Percentiles rank a stretch among this genome's conserved stretches.
phyloP scores from a whole-genome alignment of 2,329 filamentous ascomycete genomes.

The Fusarium sarcochroum region DNA sequence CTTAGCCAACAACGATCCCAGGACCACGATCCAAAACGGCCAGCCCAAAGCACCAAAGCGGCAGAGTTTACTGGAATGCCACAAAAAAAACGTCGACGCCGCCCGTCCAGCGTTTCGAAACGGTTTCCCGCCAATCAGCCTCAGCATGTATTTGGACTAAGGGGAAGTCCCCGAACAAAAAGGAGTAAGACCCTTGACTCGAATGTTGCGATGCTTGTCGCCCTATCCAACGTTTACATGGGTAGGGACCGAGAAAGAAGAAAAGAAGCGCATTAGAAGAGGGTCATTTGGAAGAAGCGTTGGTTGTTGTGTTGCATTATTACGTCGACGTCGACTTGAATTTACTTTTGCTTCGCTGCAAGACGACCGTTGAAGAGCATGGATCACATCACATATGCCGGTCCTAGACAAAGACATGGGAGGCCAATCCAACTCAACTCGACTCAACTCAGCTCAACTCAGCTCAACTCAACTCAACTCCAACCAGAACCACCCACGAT shows the following conservation, averaged over 20 bases:
- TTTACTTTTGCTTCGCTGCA: neutral
- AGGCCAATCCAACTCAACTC: slow-evolving; percentile 3
- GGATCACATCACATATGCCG: slow-evolving; percentile 20
- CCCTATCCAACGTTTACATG: slow-evolving; percentile 12
- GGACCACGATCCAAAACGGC: slow-evolving; percentile 8
- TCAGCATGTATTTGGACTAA: slow-evolving; percentile 12
- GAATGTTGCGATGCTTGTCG: slow-evolving; percentile 41
- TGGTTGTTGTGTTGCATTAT: slow-evolving; percentile 3
- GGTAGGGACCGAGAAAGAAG: slow-evolving; percentile 12
- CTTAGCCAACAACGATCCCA: slow-evolving; percentile 1
- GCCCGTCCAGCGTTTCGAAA: slow-evolving; percentile 47
- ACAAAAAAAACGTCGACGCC: slow-evolving; percentile 28
- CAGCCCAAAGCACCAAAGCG: slow-evolving; percentile 1
- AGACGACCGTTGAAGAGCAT: slow-evolving; percentile 14
- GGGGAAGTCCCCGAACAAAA: slow-evolving; percentile 11
- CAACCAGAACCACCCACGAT: slow-evolving; percentile 1
- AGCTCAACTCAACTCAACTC: neutral
- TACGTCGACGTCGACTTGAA: neutral
- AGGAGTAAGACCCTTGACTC: slow-evolving; percentile 32
- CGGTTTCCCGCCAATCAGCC: slow-evolving; percentile 47
- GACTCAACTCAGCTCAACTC: slow-evolving; percentile 4
- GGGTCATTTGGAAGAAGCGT: slow-evolving; percentile 11
- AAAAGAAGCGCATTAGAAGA: slow-evolving; percentile 10
- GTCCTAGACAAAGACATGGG: slow-evolving; percentile 1
- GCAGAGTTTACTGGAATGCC: slow-evolving; percentile 5